Conservation (phyloP, 2,329 filamentous ascomycete genomes). For the Tetracladium maxilliforme region DNA sequence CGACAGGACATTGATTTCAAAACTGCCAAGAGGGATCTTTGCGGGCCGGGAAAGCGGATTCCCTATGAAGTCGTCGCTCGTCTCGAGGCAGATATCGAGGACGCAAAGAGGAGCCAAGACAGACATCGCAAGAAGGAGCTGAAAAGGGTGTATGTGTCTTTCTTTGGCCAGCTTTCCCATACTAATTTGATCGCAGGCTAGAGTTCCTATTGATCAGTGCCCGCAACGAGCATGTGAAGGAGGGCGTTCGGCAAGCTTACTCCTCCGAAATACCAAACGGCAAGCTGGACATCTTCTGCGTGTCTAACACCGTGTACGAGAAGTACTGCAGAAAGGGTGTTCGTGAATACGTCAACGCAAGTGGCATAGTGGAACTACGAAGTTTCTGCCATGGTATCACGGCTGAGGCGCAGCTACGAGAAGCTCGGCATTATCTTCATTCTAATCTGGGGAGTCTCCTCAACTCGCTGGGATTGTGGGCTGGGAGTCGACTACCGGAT, state of each 20-base stretch:
- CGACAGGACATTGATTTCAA: slow-evolving; percentile 14
- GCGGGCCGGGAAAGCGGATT: slow-evolving; percentile 11
- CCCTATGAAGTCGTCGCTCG: slow-evolving; percentile 5
- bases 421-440: slow-evolving; percentile 14
- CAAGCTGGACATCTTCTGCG: slow-evolving; percentile 17
- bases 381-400: slow-evolving; percentile 16
- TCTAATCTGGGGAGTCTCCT: slow-evolving; percentile 12
- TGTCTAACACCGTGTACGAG: slow-evolving; percentile 18
- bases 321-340: slow-evolving; percentile 15
- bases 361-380: slow-evolving; percentile 17
- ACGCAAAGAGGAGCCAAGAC: slow-evolving; percentile 9
- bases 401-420: slow-evolving; percentile 14
- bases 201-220: slow-evolving; percentile 14
- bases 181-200: slow-evolving; percentile 8
- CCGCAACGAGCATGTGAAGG: slow-evolving; percentile 14
- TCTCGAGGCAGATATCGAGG: slow-evolving; percentile 13
- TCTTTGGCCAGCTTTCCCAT: slow-evolving; percentile 1
- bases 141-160: slow-evolving; percentile 9
- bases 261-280: slow-evolving; percentile 8
- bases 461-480: slow-evolving; percentile 14
- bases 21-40: slow-evolving; percentile 12
- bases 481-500: slow-evolving; percentile 4
- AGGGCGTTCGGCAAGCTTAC: slow-evolving; percentile 12
- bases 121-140: slow-evolving; percentile 9
- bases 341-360: slow-evolving; percentile 11